A percentile compares a stretch with the other conserved stretches of the same genome.
Evolutionary conservation across 192 early-diverging fungal species (phyloP).

Genomic region (Umbelopsis sp.): DNA sequence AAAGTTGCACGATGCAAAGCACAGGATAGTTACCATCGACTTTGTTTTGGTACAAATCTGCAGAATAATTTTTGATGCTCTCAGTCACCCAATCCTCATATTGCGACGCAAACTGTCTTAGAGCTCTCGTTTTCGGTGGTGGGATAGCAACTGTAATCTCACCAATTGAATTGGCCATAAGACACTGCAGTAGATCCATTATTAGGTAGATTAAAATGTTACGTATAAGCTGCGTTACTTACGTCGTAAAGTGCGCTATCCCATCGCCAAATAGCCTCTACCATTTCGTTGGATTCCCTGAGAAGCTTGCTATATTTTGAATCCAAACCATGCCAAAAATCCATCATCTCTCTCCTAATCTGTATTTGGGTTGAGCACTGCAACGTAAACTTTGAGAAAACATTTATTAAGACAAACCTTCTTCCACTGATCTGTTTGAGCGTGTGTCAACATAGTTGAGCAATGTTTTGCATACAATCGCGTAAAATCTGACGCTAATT

Average conservation of each 20-base stretch:
- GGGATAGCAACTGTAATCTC: neutral
- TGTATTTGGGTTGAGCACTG: neutral
- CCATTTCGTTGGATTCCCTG: constrained; percentile 27
- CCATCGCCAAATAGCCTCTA: constrained; percentile 51
- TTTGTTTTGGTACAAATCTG: constrained; percentile 24
- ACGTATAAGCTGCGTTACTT: constrained; percentile 21
- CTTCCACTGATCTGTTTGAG: neutral
- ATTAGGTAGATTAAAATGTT: neutral
- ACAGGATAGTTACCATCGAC: constrained; percentile 20
- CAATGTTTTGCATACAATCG: constrained; percentile 10
- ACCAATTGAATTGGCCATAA: constrained; percentile 25
- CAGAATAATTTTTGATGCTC: constrained; percentile 19
- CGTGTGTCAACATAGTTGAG: neutral
- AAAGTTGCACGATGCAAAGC: neutral
- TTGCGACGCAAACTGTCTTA: constrained; percentile 22
- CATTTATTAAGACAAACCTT: neutral
- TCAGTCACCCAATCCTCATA: neutral
- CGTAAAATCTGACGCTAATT: neutral
- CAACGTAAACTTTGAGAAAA: too few relatives aligned
- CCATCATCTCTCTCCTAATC: constrained; percentile 4
- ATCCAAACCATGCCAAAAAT: constrained; percentile 3
- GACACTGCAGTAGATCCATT: constrained; percentile 7
- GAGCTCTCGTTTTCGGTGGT: neutral
- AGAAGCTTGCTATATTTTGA: neutral
- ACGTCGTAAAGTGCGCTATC: constrained; percentile 55